These are phyloP conservation scores for Xylaria curta DNA, from an alignment of 495 filamentous ascomycete species.

Conservation along the genomic window DNA sequence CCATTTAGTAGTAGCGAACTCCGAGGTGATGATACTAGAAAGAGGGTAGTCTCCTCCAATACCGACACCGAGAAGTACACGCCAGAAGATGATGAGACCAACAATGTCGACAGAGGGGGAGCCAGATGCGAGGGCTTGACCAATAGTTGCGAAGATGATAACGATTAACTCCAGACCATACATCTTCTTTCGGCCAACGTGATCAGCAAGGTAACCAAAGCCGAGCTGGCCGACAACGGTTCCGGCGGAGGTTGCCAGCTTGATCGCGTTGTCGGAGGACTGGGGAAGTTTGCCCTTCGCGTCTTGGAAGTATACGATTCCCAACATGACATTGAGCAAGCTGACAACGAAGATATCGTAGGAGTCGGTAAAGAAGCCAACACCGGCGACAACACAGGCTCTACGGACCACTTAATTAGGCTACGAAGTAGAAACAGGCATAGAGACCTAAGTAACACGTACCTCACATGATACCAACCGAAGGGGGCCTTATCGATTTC, in stretches of 20 bases:
- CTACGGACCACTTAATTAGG: constrained; percentile 40
- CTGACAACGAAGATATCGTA: constrained; percentile 81
- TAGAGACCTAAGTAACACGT: constrained; percentile 8
- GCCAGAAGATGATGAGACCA: constrained; percentile 87
- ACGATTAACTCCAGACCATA: constrained; percentile 89
- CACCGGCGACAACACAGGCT: constrained; percentile 78
- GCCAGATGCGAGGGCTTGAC: constrained; percentile 71
- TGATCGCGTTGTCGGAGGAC: constrained; percentile 80
- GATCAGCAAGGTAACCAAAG: constrained; percentile 82
- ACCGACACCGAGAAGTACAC: constrained; percentile 82
- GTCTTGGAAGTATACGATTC: constrained; percentile 71
- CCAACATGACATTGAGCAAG: constrained; percentile 69
- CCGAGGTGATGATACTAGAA: constrained; percentile 82
- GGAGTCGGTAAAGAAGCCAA: constrained; percentile 85
- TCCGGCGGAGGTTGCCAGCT: constrained; percentile 84
- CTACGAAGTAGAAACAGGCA: neutral
- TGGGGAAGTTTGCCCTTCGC: constrained; percentile 62
- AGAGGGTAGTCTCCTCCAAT: constrained; percentile 90
- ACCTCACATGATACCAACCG: constrained; percentile 72
- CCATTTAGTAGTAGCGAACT: constrained; percentile 53
- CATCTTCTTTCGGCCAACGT: constrained; percentile 80
- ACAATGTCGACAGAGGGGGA: constrained; percentile 74
- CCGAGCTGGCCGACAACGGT: constrained; percentile 85
- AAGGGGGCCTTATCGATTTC: constrained; percentile 83
- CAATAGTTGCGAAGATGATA: constrained; percentile 85